These are phyloP conservation scores for Penicillium sp. DNA, from an alignment of 2,329 filamentous ascomycete species.

Conservation along the genomic window DNA sequence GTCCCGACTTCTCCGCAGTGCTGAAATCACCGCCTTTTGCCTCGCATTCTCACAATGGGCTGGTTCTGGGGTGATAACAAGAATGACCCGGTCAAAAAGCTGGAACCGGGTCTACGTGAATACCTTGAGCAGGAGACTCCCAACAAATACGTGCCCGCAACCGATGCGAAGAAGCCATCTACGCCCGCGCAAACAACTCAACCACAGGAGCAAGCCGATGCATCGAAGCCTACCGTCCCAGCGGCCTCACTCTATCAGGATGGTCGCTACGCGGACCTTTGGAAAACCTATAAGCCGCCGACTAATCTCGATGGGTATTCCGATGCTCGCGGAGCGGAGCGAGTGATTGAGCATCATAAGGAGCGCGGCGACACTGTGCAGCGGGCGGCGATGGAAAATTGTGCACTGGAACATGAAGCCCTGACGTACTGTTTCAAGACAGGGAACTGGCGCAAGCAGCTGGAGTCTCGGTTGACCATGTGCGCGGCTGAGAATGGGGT, in stretches of 20 bases:
- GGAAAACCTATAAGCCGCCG: slow-evolving; percentile 84
- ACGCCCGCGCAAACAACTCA: slow-evolving; percentile 19
- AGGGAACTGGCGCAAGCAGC: slow-evolving; percentile 63
- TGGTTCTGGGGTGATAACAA: slow-evolving; percentile 59
- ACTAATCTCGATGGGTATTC: slow-evolving; percentile 62
- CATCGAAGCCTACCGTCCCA: slow-evolving; percentile 36
- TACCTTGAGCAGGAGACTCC: slow-evolving; percentile 82
- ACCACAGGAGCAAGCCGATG: slow-evolving; percentile 18
- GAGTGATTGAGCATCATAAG: slow-evolving; percentile 81
- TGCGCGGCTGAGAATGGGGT: slow-evolving; percentile 73
- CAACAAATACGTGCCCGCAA: slow-evolving; percentile 58
- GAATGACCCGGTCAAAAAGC: slow-evolving; percentile 67
- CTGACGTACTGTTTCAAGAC: slow-evolving; percentile 78
- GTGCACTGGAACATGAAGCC: slow-evolving; percentile 78
- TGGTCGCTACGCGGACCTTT: slow-evolving; percentile 78
- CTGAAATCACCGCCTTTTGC: not conserved
- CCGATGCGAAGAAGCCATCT: slow-evolving; percentile 25
- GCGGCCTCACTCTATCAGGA: slow-evolving; percentile 63
- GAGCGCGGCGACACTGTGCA: slow-evolving; percentile 75
- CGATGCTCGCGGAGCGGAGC: slow-evolving; percentile 75
- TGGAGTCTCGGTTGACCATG: slow-evolving; percentile 62
- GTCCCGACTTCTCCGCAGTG: slow-evolving; percentile 25
- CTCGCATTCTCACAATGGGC: slow-evolving; percentile 48
- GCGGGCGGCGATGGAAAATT: slow-evolving; percentile 85
- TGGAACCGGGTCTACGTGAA: slow-evolving; percentile 79